Evolutionary conservation across 495 filamentous ascomycete genomes (phyloP).

Genomic region (Penicillium fimorum): DNA sequence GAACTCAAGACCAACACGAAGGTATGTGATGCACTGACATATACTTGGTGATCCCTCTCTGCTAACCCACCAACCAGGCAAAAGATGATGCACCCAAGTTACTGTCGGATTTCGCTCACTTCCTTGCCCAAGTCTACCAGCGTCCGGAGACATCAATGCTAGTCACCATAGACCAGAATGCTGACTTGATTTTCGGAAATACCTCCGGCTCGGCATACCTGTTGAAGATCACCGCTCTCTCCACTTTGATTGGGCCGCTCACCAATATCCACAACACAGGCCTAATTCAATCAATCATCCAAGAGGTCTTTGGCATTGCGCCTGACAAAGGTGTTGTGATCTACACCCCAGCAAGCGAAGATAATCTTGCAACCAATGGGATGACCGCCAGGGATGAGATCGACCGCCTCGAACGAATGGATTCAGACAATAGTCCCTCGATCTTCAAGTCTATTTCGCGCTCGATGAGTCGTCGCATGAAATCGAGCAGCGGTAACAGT

Average conservation of each 20-base stretch:
- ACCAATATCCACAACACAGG: slow-evolving; percentile 80
- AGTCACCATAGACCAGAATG: slow-evolving; percentile 69
- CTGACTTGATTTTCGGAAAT: slow-evolving; percentile 71
- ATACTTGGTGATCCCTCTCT: background rate
- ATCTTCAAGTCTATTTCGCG: slow-evolving; percentile 37
- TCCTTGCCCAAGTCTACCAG: slow-evolving; percentile 70
- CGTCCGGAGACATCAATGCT: slow-evolving; percentile 68
- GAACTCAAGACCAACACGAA: slow-evolving; percentile 84
- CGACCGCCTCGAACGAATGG: slow-evolving; percentile 52
- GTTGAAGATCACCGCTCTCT: slow-evolving; percentile 72
- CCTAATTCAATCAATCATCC: slow-evolving; percentile 68
- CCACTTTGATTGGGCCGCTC: slow-evolving; percentile 64
- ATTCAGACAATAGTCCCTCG: slow-evolving; percentile 32
- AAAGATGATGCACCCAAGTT: slow-evolving; percentile 49
- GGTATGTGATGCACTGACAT: slow-evolving; percentile 46
- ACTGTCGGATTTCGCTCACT: slow-evolving; percentile 64
- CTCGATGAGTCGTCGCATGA: slow-evolving; percentile 38
- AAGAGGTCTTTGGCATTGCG: slow-evolving; percentile 62
- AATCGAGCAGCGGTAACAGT: slow-evolving; percentile 33
- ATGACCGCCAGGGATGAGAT: slow-evolving; percentile 68
- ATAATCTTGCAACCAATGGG: slow-evolving; percentile 68
- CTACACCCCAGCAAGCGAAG: slow-evolving; percentile 66
- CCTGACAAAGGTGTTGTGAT: slow-evolving; percentile 65
- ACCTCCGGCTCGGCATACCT: slow-evolving; percentile 77
- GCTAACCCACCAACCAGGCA: slow-evolving; percentile 23